A percentile compares a stretch with the other conserved stretches of the same genome.
phyloP scores from a whole-genome alignment of 2,329 filamentous ascomycete genomes.

The Nigrospora oryzae region DNA sequence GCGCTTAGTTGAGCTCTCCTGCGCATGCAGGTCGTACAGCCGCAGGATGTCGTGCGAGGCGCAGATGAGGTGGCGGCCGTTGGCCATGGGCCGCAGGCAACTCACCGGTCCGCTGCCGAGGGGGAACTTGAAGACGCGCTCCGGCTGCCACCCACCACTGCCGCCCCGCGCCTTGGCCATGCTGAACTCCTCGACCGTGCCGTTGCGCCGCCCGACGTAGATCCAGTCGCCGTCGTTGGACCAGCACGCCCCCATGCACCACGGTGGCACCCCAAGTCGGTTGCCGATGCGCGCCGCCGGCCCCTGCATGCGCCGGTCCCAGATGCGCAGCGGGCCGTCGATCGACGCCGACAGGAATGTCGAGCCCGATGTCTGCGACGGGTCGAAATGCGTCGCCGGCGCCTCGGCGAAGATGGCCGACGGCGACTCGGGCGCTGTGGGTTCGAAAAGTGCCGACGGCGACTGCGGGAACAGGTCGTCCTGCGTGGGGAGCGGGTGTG shows the following conservation, averaged over 20 bases:
- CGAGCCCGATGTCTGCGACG: constrained; percentile 57
- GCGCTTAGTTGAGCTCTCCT: constrained; percentile 53
- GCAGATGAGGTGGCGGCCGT: constrained; percentile 85
- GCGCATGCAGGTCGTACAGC: constrained; percentile 76
- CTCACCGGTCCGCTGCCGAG: constrained; percentile 84
- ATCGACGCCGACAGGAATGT: constrained; percentile 86
- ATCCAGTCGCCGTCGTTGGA: constrained; percentile 91
- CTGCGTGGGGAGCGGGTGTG: constrained; percentile 4
- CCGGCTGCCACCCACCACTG: constrained; percentile 58
- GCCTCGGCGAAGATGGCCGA: constrained; percentile 28
- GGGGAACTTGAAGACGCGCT: constrained; percentile 79
- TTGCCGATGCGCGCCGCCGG: constrained; percentile 75
- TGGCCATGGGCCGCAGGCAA: constrained; percentile 82
- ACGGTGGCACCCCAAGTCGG: constrained; percentile 71
- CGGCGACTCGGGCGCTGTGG: constrained; percentile 19
- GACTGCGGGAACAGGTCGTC: constrained; percentile 5
- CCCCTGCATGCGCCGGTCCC: constrained; percentile 72
- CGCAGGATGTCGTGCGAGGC: constrained; percentile 90
- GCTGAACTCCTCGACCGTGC: constrained; percentile 90
- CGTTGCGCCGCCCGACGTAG: constrained; percentile 83
- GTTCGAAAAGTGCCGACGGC: constrained; percentile 6
- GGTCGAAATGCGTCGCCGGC: constrained; percentile 35
- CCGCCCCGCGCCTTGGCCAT: constrained; percentile 65
- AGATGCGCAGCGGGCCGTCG: constrained; percentile 83
- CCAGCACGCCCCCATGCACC: constrained; percentile 98